A percentile compares a stretch with the other conserved stretches of the same genome.
phyloP scores from a whole-genome alignment of 345 rosid genomes.

The Moricandia moricandioides region DNA sequence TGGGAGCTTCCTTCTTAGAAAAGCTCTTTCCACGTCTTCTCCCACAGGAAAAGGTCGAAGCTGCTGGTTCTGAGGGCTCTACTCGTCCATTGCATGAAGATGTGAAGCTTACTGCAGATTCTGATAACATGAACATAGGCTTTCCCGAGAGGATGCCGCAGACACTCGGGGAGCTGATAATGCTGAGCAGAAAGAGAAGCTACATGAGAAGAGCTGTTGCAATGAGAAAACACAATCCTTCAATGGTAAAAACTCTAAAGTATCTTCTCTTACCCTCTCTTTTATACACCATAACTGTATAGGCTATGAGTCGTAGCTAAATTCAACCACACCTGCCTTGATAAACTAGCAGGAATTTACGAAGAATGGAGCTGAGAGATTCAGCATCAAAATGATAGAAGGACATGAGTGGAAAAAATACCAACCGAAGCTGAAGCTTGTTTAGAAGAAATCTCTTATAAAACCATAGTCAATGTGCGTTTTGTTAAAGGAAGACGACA shows the following conservation, averaged over 20 bases:
- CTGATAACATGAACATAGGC: slow-evolving; percentile 27
- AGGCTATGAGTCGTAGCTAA: not conserved
- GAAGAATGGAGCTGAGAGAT: slow-evolving; percentile 46
- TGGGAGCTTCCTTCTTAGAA: slow-evolving; percentile 76
- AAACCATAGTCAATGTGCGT: not conserved
- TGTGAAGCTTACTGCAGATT: slow-evolving; percentile 18
- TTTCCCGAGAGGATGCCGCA: slow-evolving; percentile 43
- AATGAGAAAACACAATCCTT: slow-evolving; percentile 47
- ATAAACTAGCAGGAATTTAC: slow-evolving; percentile 52
- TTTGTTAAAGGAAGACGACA: too few relatives aligned
- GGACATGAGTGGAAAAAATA: slow-evolving; percentile 52
- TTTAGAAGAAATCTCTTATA: slow-evolving; percentile 27
- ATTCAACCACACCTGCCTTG: slow-evolving; percentile 38
- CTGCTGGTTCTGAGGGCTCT: slow-evolving; percentile 16
- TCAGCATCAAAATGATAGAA: slow-evolving; percentile 55
- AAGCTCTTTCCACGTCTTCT: slow-evolving; percentile 73
- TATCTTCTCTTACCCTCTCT: not conserved
- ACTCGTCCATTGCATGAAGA: slow-evolving; percentile 26
- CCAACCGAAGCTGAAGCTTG: slow-evolving; percentile 51
- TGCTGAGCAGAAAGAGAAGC: slow-evolving; percentile 81
- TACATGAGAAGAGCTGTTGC: slow-evolving; percentile 59
- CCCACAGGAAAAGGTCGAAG: slow-evolving; percentile 42
- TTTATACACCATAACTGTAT: not conserved
- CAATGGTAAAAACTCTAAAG: slow-evolving; percentile 49
- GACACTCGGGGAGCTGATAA: slow-evolving; percentile 83